Conservation (phyloP, 306 rosid species). For the Morella rubra region DNA sequence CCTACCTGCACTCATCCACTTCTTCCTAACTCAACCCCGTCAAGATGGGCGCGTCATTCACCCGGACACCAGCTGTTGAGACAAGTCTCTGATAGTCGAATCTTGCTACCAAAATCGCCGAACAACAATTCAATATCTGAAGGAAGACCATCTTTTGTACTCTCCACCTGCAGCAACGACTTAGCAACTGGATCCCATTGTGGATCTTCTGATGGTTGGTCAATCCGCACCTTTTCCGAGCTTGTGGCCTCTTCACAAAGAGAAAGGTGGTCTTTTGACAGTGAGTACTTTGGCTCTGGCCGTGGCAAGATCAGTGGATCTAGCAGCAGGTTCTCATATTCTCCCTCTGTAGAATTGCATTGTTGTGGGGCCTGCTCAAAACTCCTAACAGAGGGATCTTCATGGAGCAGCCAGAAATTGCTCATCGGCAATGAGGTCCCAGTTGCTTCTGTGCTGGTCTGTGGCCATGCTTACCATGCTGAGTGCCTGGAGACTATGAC, state of each 20-base stretch:
- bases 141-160: constrained; percentile 74
- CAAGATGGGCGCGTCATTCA: constrained; percentile 72
- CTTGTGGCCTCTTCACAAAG: constrained; percentile 85
- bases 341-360: constrained; percentile 73
- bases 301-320: constrained; percentile 67
- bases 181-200: constrained; percentile 65
- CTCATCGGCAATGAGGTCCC: constrained; percentile 51
- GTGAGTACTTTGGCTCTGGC: constrained; percentile 67
- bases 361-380: constrained; percentile 72
- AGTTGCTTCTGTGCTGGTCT: constrained; percentile 69
- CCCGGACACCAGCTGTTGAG: constrained; percentile 70
- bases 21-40: constrained; percentile 56
- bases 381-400: constrained; percentile 63
- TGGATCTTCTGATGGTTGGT: constrained; percentile 95
- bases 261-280: constrained; percentile 91
- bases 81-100: constrained; percentile 79
- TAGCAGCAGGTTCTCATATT: constrained; percentile 74
- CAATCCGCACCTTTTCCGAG: constrained; percentile 91
- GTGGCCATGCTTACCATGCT: constrained; percentile 80
- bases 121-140: constrained; percentile 71
- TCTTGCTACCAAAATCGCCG: constrained; percentile 73
- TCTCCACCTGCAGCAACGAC: constrained; percentile 79
- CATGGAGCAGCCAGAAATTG: constrained; percentile 68
- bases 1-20: constrained; percentile 41
- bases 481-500: constrained; percentile 84